These are phyloP conservation scores for Bolboschoenus planiculmis DNA, from an alignment of 176 grass and related monocot genomes.

Conservation along the genomic window DNA sequence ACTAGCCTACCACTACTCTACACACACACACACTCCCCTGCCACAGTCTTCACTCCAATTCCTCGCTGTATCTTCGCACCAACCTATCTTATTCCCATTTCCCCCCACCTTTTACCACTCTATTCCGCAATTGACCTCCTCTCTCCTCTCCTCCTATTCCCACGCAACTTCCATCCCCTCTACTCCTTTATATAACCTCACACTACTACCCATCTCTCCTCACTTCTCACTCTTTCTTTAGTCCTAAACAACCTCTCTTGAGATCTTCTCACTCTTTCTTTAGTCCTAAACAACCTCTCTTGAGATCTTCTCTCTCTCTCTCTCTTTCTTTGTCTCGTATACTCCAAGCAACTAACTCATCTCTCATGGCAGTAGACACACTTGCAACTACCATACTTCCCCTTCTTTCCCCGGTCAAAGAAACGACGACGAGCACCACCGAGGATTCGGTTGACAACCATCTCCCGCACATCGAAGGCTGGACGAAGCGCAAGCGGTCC, in stretches of 20 bases:
- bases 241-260: background rate
- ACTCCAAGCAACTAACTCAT: slow-evolving; percentile 16
- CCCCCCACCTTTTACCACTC: slow-evolving; percentile 25
- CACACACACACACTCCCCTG: slow-evolving; percentile 12
- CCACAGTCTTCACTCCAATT: slow-evolving; percentile 29
- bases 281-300: background rate
- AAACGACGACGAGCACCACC: slow-evolving; percentile 31
- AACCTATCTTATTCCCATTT: slow-evolving; percentile 28
- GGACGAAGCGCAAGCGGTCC: slow-evolving; percentile 80
- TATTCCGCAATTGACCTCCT: slow-evolving; percentile 45
- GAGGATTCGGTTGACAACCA: slow-evolving; percentile 42
- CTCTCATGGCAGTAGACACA: background rate
- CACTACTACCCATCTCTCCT: slow-evolving; percentile 25
- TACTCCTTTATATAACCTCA: slow-evolving; percentile 29
- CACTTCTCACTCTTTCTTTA: slow-evolving; percentile 12
- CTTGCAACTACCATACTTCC: background rate
- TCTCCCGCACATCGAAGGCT: slow-evolving; percentile 52
- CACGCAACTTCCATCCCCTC: slow-evolving; percentile 23
- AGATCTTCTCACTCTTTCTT: background rate
- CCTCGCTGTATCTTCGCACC: slow-evolving; percentile 8
- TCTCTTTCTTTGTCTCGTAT: background rate
- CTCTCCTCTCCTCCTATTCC: slow-evolving; percentile 8
- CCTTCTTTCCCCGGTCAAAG: slow-evolving; percentile 1
- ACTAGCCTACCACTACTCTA: background rate
- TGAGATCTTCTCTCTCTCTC: background rate